Percentiles rank a stretch among this genome's conserved stretches.
phyloP scores from a whole-genome alignment of 1,139 yeast species.

The Blastobotrys indianensis region DNA sequence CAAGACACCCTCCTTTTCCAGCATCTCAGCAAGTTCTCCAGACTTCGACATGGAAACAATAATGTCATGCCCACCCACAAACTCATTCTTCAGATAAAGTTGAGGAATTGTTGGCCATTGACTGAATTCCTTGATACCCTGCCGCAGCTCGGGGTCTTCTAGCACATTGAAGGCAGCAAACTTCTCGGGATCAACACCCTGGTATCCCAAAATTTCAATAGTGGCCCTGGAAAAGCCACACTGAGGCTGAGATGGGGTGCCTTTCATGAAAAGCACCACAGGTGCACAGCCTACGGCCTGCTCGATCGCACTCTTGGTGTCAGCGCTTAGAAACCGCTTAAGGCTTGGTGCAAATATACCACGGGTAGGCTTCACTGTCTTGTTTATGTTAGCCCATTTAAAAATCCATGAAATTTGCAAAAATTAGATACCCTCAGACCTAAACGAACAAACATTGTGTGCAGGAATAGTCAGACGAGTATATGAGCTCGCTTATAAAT shows the following conservation, averaged over 20 bases:
- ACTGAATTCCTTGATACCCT: slow-evolving; percentile 89
- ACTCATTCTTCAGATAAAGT: slow-evolving; percentile 58
- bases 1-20: slow-evolving; percentile 74
- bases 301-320: slow-evolving; percentile 76
- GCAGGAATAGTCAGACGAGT: too few species aligned
- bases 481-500: too few species aligned
- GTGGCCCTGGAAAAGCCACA: slow-evolving; percentile 98
- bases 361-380: neutral
- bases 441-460: neutral
- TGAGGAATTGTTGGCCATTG: slow-evolving; percentile 92
- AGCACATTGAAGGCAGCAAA: slow-evolving; percentile 96
- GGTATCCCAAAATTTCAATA: slow-evolving; percentile 87
- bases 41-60: slow-evolving; percentile 83
- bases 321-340: slow-evolving; percentile 62
- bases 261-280: slow-evolving; percentile 71
- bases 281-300: slow-evolving; percentile 83
- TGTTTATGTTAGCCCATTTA: too few species aligned
- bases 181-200: slow-evolving; percentile 93
- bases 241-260: slow-evolving; percentile 94
- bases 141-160: slow-evolving; percentile 88
- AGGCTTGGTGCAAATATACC: slow-evolving; percentile 3
- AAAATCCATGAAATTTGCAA: neutral
- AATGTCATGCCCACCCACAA: slow-evolving; percentile 97
- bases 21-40: slow-evolving; percentile 84
- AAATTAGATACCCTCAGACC: neutral